Base-by-base conservation (phyloP, 177 flowering plant genomes). In the Vitis hybrid region DNA sequence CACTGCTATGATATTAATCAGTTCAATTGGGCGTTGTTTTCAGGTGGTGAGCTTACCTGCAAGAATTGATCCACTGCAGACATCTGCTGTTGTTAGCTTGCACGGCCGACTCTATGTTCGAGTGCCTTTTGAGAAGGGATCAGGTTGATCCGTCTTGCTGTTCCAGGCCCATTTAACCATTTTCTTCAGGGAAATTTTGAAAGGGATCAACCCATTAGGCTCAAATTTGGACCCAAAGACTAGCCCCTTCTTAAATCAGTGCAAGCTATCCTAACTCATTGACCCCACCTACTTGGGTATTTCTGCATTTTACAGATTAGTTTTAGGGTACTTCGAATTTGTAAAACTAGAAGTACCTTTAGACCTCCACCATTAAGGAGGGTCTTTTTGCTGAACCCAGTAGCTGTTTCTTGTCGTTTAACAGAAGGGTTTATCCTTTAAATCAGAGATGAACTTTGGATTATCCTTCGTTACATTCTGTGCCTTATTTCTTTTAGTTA, bases 31-130 rank as follows among this genome's bases (percentile, higher is more conserved):
- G 40, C 12, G 19, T 55, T 58, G 48, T 65, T 72, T 77, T 65
- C 84, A 88, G 91, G 82, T 88, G 54, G 82, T 88, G 19, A 83
- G 45, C 78, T 68, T 86, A 60, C 90, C 92, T 19, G 72, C 76
- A 15, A 80, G 87, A 78, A 88, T 88, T 4, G 84, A 86, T 73
- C 90, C 90, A 45, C 90, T 76, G 45, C 85, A 82, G 48, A 87
- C 91, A 32, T 83, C 89, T 18, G 91, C 91, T 8, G 85, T 87
- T 30, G 89, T 87, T 61, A 85, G 85, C 74, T 62, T 87, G 52
- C 91, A 87, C 45, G 91, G 91, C 10, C 80, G 83, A 11, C 82
- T 87, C 49, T 83, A 75, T 69, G 85, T 87, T 1, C 87, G 86
- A 26, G 85, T 85, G 4, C 91, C 91, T 7, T 82, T 83, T 52